Evolutionary conservation across 225 moss, liverwort and hornwort genomes (phyloP).

Genomic region (Thuidium tamariscinum): DNA sequence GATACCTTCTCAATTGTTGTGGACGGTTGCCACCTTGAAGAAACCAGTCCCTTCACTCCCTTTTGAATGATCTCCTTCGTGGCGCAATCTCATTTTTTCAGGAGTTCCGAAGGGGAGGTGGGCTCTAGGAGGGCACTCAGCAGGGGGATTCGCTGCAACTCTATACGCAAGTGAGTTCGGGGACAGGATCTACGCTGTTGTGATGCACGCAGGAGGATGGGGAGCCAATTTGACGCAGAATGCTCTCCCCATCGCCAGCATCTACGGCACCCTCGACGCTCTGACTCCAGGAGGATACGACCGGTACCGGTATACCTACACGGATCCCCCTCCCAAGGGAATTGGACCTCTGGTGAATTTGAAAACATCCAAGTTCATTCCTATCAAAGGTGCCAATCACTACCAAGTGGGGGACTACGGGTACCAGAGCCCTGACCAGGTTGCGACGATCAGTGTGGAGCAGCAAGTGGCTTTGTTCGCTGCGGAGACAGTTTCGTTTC

Average conservation of each 20-base stretch:
- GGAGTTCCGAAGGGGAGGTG: constrained; percentile 34
- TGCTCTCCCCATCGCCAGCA: constrained; percentile 2
- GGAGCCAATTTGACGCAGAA: background rate
- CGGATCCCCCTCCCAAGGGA: constrained; percentile 11
- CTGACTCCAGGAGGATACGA: background rate
- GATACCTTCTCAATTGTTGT: background rate
- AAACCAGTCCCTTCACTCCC: background rate
- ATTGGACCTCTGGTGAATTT: constrained; percentile 11
- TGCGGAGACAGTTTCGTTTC: background rate
- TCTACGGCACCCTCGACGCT: constrained; percentile 28
- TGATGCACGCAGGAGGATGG: constrained; percentile 18
- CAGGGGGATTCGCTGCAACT: background rate
- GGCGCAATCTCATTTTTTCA: background rate
- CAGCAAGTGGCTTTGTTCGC: constrained; percentile 21
- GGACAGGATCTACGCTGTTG: background rate
- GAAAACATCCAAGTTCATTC: constrained; percentile 2
- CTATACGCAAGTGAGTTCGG: background rate
- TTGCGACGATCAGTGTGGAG: constrained; percentile 36
- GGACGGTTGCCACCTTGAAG: background rate
- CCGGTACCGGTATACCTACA: background rate
- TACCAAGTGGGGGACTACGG: constrained; percentile 53
- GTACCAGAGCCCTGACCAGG: constrained; percentile 16
- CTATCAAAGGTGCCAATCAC: constrained; percentile 24
- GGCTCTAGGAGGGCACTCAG: constrained; percentile 53
- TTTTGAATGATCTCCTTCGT: background rate